Conservation (phyloP, 768 basidiomycete species). For the Paxillus rubicundulus region DNA sequence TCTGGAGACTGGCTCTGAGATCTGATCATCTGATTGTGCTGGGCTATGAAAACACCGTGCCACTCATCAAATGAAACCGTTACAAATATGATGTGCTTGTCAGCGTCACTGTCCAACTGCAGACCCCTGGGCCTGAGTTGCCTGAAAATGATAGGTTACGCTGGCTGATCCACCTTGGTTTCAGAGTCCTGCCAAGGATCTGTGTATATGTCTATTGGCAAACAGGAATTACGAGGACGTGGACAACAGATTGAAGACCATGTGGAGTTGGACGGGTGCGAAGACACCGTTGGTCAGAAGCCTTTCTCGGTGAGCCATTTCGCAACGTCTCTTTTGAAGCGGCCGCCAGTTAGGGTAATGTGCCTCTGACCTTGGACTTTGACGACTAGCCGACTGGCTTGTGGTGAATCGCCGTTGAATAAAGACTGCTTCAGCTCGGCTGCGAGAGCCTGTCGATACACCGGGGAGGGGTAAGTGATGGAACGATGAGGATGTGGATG, state of each 20-base stretch:
- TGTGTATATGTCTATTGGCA: too few relatives aligned
- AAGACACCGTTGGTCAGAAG: conserved; percentile 41
- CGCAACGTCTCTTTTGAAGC: conserved; percentile 58
- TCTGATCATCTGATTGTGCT: too few relatives aligned
- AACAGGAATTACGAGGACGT: too few relatives aligned
- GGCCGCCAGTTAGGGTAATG: conserved; percentile 58
- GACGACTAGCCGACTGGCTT: conserved; percentile 50
- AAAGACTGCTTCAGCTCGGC: conserved; percentile 53
- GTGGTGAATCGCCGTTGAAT: conserved; percentile 45
- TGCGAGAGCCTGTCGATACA: conserved; percentile 48
- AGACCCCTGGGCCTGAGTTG: background rate
- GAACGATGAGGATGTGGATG: background rate
- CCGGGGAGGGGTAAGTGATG: conserved; percentile 2
- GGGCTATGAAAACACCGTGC: too few relatives aligned
- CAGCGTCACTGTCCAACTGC: too few relatives aligned
- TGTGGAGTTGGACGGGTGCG: background rate
- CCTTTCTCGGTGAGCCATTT: conserved; percentile 64
- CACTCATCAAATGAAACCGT: too few relatives aligned
- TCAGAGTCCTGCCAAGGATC: too few relatives aligned
- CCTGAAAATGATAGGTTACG: too few relatives aligned
- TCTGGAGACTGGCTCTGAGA: too few relatives aligned
- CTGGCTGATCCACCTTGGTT: too few relatives aligned
- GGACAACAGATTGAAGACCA: conserved; percentile 7
- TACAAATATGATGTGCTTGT: too few relatives aligned
- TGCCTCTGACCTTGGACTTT: conserved; percentile 48